These are phyloP conservation scores for Monilinia polystroma DNA, from an alignment of 2,329 filamentous ascomycete species.

Conservation along the genomic window DNA sequence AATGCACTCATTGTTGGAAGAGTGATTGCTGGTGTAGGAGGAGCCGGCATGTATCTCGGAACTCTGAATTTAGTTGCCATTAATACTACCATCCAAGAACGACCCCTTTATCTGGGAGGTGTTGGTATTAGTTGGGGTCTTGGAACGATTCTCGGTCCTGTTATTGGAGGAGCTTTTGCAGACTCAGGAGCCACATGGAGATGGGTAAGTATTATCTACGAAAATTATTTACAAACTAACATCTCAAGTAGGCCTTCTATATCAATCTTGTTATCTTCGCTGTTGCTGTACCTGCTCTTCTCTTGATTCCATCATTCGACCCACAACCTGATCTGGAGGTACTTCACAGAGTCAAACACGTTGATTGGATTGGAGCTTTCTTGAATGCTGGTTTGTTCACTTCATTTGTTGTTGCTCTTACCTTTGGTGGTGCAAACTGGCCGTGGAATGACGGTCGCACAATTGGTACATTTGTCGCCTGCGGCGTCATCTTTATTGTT, in stretches of 20 bases:
- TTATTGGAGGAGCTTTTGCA: constrained; percentile 40
- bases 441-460: constrained; percentile 23
- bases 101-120: constrained; percentile 25
- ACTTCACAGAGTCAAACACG: constrained; percentile 20
- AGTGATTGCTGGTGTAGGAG: constrained; percentile 45
- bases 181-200: constrained; percentile 35
- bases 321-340: constrained; percentile 7
- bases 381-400: constrained; percentile 28
- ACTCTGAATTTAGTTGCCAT: constrained; percentile 27
- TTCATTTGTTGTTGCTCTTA: constrained; percentile 21
- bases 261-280: constrained; percentile 41
- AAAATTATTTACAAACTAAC: neutral
- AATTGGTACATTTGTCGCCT: constrained; percentile 44
- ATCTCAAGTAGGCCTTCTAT: constrained; percentile 31
- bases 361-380: constrained; percentile 41
- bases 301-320: constrained; percentile 25
- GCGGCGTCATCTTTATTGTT: constrained; percentile 39
- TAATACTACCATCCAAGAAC: constrained; percentile 24
- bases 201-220: constrained; percentile 31
- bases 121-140: constrained; percentile 29
- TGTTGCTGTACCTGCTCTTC: constrained; percentile 26
- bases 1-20: constrained; percentile 48
- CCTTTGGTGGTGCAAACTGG: constrained; percentile 20
- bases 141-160: constrained; percentile 30
- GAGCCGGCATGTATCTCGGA: constrained; percentile 46